phyloP scores from a whole-genome alignment of 169 alveolate species.

The Cryptosporidium baileyi region DNA sequence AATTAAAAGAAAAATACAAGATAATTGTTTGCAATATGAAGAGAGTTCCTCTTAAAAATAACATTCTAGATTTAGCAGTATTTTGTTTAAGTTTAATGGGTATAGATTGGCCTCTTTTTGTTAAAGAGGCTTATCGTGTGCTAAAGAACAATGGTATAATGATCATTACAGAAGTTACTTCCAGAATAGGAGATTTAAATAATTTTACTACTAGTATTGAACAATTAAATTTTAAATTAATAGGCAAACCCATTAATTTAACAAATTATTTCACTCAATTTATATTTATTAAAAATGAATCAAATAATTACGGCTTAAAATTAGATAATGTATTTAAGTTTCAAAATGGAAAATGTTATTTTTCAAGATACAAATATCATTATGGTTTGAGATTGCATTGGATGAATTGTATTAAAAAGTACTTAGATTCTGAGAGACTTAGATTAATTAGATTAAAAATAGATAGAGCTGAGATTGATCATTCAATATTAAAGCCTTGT shows the following conservation, averaged over 20 bases:
- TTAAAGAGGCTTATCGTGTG: conserved; percentile 80
- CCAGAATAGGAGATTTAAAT: not conserved
- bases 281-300: conserved; percentile 8
- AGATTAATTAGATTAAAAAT: not conserved
- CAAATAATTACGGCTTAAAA: too few species aligned
- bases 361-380: not conserved
- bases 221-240: not conserved
- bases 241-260: not conserved
- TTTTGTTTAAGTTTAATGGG: conserved; percentile 87
- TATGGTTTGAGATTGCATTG: not conserved
- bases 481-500: conserved; percentile 72
- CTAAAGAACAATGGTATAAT: conserved; percentile 11
- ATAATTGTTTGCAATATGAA: conserved; percentile 82
- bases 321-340: not conserved
- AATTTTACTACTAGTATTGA: not conserved
- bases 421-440: not conserved
- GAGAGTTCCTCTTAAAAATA: conserved; percentile 75
- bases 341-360: not conserved
- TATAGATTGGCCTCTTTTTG: conserved; percentile 83
- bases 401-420: not conserved
- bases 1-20: conserved; percentile 73
- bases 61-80: conserved; percentile 75
- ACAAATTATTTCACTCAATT: conserved; percentile 36
- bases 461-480: not conserved
- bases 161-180: conserved; percentile 37